These are phyloP conservation scores for Picea abies DNA, from an alignment of 83 land plant genomes.

Conservation along the genomic window DNA sequence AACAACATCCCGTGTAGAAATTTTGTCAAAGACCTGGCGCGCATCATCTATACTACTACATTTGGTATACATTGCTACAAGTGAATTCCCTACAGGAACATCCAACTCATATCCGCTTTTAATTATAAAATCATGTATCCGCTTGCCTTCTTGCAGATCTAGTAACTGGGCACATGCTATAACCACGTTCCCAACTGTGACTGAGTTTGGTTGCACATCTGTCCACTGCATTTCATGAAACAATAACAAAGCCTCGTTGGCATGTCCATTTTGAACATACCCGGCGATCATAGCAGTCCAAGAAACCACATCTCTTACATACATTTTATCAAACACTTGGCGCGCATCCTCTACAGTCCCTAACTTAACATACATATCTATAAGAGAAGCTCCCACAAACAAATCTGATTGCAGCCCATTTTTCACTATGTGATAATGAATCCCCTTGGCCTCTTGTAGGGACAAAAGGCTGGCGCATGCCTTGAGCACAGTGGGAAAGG, in stretches of 20 bases:
- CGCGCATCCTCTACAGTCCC: constrained; percentile 49
- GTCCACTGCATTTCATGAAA: constrained; percentile 44
- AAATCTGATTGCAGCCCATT: constrained; percentile 20
- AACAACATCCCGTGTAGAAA: constrained; percentile 33
- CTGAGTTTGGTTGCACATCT: constrained; percentile 47
- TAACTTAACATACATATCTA: constrained; percentile 38
- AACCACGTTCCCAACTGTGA: constrained; percentile 54
- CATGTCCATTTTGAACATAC: constrained; percentile 42
- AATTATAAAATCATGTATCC: constrained; percentile 44
- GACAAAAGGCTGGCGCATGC: constrained; percentile 19
- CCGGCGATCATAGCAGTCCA: constrained; percentile 71
- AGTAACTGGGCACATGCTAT: constrained; percentile 59
- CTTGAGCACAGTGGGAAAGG: constrained; percentile 22
- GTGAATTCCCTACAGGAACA: constrained; percentile 46
- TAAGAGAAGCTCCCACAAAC: constrained; percentile 28
- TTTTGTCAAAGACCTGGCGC: constrained; percentile 42
- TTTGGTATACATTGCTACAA: constrained; percentile 69
- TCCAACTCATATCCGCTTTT: constrained; percentile 41
- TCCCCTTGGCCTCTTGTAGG: constrained; percentile 19
- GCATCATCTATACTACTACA: constrained; percentile 61
- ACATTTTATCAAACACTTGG: constrained; percentile 62
- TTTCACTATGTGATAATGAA: constrained; percentile 22
- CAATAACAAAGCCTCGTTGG: constrained; percentile 62
- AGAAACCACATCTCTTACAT: constrained; percentile 20
- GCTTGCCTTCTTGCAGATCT: constrained; percentile 38